Base-by-base conservation (phyloP, 192 early-diverging fungal genomes). In the Backusella luteola region DNA sequence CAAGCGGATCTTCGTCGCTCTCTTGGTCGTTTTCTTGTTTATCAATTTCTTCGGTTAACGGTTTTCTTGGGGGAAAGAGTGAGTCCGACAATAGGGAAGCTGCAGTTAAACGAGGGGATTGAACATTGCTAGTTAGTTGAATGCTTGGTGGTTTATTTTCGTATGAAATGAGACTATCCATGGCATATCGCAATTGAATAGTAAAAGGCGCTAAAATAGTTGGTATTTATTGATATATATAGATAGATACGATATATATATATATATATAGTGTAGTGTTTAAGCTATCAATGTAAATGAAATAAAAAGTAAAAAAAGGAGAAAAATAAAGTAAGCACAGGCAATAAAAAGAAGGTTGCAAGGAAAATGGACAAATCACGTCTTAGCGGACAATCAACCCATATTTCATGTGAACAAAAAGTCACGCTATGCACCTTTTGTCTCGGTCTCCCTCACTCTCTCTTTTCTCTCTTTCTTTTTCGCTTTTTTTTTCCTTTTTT, bases 1-100 rank as follows among this genome's bases (percentile, higher is more conserved):
- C 83, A 56, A 86, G 71, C 19, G 85, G 84, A 59, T 88, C 85
- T 53, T 88, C 83, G 74, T 85, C 85, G 15, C 42, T 46, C 23
- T 68, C 67, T 38, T 39, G 21, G 36, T 70, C 69, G 19, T 75
- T 78, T 29, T 84, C 82, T 19, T 42, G 23, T 38, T 88, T 82
- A 70, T 70, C 69, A 56, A 79, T 80, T 12, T 80, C 82, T 32
- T 34, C 36, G 19, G 35, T 11, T 35, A 53, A 49, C 34, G 63
- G 66, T 73, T 73, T 34, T 67, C 21, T 36, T 70, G 76, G 52
- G 11, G 76, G 76, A 41, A 77, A 77, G 35, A 77, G 76, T 39
- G 76, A 56, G 34, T 77, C 76, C 36, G 76, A 70, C 19, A 77
- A 56, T 53, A 77, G 19, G 73, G 56, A 63, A 63, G 73, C 66